phyloP scores from a whole-genome alignment of 108 stramenopile genomes.

The Hondaea fermentalgiana region DNA sequence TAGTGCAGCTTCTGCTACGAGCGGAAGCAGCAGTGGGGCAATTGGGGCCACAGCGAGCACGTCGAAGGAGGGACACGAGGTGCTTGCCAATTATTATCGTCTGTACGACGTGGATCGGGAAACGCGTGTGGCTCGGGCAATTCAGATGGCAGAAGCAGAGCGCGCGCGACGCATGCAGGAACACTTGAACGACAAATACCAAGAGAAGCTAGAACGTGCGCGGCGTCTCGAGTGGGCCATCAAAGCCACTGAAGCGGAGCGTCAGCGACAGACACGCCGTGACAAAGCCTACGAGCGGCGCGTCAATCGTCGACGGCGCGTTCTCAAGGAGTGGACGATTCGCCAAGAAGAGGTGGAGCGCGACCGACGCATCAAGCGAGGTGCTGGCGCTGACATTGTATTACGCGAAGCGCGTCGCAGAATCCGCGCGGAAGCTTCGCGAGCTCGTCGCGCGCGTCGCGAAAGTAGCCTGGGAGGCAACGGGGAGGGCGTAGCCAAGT shows the following conservation, averaged over 20 bases:
- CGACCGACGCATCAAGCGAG: not conserved
- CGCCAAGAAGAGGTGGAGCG: not conserved
- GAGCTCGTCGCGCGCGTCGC: not conserved
- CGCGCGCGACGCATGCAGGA: not conserved
- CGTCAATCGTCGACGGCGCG: not conserved
- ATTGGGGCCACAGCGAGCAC: not conserved
- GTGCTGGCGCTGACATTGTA: not conserved
- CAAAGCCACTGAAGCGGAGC: not conserved
- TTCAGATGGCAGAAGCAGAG: not conserved
- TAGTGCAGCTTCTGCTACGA: not conserved
- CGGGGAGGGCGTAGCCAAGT: not conserved
- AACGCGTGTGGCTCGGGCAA: not conserved
- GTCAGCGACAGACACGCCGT: not conserved
- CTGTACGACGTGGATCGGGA: not conserved
- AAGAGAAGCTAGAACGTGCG: not conserved
- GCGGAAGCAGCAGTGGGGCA: no score
- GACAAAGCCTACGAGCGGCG: not conserved
- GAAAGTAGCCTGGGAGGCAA: not conserved
- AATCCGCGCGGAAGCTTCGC: not conserved
- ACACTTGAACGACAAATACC: not conserved
- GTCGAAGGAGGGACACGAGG: not conserved
- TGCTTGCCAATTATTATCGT: not conserved
- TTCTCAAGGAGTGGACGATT: not conserved
- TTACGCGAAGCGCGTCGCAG: not conserved
- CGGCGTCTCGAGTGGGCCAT: constrained; percentile 1